Conservation (phyloP, 2,329 filamentous ascomycete species). For the Periconia sp. region DNA sequence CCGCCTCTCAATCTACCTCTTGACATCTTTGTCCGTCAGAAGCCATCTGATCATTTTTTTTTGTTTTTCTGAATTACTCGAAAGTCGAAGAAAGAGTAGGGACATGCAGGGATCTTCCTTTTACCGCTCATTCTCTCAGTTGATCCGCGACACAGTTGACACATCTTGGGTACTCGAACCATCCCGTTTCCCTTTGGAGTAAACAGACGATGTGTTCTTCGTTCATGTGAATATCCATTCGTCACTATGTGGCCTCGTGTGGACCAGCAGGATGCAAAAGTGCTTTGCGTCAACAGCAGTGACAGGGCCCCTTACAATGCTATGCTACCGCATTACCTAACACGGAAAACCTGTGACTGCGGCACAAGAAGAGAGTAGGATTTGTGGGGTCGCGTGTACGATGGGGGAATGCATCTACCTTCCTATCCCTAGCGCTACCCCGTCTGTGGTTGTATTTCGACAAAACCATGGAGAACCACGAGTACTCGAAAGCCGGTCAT, state of each 20-base stretch:
- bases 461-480: neutral
- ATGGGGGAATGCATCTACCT: slow-evolving; percentile 4
- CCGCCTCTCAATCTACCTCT: neutral
- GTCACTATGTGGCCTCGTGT: neutral
- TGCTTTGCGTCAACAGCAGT: too few species aligned
- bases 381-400: slow-evolving; percentile 5
- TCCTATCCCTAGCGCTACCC: slow-evolving; percentile 10
- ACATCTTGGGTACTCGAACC: neutral
- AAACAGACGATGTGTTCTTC: neutral
- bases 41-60: neutral
- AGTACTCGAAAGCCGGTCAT: neutral
- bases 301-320: neutral
- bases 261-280: neutral
- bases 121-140: neutral
- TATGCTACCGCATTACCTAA: neutral
- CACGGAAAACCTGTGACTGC: slow-evolving; percentile 6
- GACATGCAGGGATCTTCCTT: too few species aligned
- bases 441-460: slow-evolving; percentile 4
- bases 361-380: slow-evolving; percentile 4
- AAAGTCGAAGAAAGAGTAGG: neutral
- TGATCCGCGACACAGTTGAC: neutral
- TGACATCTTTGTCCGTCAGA: neutral
- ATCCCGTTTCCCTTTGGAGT: neutral
- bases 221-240: neutral
- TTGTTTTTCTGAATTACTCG: neutral